Conservation (phyloP, 805 yeast species). For the Yamadazyma ubonensis region DNA sequence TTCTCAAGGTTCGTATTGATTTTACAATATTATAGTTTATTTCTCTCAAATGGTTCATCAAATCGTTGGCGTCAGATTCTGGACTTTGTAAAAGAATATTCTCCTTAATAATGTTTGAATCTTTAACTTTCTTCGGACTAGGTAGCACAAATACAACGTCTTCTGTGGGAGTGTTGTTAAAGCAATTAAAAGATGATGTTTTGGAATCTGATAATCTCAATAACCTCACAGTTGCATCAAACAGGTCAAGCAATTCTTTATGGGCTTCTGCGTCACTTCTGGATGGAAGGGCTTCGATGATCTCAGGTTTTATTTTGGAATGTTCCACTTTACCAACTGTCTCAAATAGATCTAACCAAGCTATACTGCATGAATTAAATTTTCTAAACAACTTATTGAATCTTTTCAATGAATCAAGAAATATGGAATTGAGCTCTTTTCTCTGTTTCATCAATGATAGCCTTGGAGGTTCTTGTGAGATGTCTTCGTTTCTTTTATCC, state of each 20-base stretch:
- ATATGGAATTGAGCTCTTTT: constrained; percentile 32
- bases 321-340: constrained; percentile 24
- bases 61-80: constrained; percentile 12
- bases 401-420: constrained; percentile 33
- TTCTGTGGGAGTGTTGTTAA: constrained; percentile 10
- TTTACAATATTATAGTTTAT: constrained; percentile 37
- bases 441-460: constrained; percentile 32
- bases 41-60: constrained; percentile 31
- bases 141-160: constrained; percentile 25
- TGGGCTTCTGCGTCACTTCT: constrained; percentile 32
- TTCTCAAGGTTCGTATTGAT: constrained; percentile 33
- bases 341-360: constrained; percentile 29
- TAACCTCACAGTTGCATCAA: constrained; percentile 25
- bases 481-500: constrained; percentile 26
- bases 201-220: constrained; percentile 19
- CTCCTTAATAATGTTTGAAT: background rate
- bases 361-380: constrained; percentile 27
- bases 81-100: constrained; percentile 3
- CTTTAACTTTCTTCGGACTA: constrained; percentile 25
- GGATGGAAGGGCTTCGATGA: constrained; percentile 25
- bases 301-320: constrained; percentile 13
- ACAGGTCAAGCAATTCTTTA: constrained; percentile 28
- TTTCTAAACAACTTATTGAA: constrained; percentile 32
- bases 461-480: constrained; percentile 25
- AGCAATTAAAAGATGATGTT: constrained; percentile 8